Percentiles rank a stretch among this genome's conserved stretches.
These are phyloP conservation scores for Penicillium verhagenii DNA, from an alignment of 495 filamentous ascomycete species.

Conservation along the genomic window DNA sequence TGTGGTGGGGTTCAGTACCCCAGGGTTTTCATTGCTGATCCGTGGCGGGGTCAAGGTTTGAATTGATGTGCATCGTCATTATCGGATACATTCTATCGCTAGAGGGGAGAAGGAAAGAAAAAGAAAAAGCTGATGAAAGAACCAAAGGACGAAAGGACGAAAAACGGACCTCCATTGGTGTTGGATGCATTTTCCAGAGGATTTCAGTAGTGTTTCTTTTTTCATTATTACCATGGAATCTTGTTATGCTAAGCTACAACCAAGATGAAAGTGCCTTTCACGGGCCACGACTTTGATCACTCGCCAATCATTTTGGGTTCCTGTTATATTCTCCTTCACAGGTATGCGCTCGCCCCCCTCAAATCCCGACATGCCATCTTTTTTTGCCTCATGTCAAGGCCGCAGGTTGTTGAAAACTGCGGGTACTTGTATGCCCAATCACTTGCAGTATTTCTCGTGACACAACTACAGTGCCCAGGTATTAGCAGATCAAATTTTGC, in stretches of 20 bases:
- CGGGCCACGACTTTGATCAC: background rate
- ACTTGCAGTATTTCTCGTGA: background rate
- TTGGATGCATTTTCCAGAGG: background rate
- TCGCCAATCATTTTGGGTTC: background rate
- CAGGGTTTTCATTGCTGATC: background rate
- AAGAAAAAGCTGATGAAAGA: too few relatives aligned
- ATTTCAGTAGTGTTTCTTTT: too few relatives aligned
- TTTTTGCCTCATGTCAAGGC: background rate
- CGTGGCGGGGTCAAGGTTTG: background rate
- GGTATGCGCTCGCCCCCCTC: background rate
- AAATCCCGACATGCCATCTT: background rate
- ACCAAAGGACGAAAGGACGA: too few relatives aligned
- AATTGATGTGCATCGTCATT: background rate
- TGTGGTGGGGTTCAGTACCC: conserved; percentile 1
- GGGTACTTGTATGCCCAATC: background rate
- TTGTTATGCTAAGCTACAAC: background rate
- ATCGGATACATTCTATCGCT: too few relatives aligned
- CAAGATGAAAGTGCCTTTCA: background rate
- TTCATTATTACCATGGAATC: background rate
- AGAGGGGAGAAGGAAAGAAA: too few relatives aligned
- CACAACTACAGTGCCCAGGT: background rate
- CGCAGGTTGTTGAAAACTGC: background rate
- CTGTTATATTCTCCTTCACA: background rate
- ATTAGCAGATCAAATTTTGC: background rate
- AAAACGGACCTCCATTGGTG: background rate